Percentiles rank a stretch among this genome's conserved stretches.
These are phyloP conservation scores for Pyrenula massariospora DNA, from an alignment of 495 filamentous ascomycete species.

Conservation along the genomic window DNA sequence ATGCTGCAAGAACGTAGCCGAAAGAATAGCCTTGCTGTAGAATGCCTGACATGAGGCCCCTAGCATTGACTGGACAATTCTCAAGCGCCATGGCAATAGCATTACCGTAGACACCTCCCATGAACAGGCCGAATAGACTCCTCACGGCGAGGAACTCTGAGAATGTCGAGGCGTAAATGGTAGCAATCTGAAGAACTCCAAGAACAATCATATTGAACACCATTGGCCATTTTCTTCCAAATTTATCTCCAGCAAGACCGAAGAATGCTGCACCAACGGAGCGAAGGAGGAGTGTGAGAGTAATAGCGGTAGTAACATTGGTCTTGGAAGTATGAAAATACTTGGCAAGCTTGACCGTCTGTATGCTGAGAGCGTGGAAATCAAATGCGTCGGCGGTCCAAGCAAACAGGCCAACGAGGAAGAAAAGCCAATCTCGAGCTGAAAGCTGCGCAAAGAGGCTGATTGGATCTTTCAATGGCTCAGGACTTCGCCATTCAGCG, in stretches of 20 bases:
- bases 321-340: slow-evolving; percentile 56
- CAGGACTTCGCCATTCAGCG: slow-evolving; percentile 49
- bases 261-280: slow-evolving; percentile 61
- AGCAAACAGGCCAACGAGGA: slow-evolving; percentile 48
- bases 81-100: slow-evolving; percentile 75
- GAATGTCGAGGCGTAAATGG: slow-evolving; percentile 58
- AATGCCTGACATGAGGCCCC: slow-evolving; percentile 67
- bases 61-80: slow-evolving; percentile 57
- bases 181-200: slow-evolving; percentile 58
- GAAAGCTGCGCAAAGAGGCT: slow-evolving; percentile 44
- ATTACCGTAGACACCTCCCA: slow-evolving; percentile 75
- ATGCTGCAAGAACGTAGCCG: slow-evolving; percentile 64
- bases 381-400: slow-evolving; percentile 68
- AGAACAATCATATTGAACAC: slow-evolving; percentile 56
- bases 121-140: slow-evolving; percentile 65
- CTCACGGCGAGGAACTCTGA: slow-evolving; percentile 58
- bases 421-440: slow-evolving; percentile 48
- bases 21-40: slow-evolving; percentile 69
- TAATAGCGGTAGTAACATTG: slow-evolving; percentile 62
- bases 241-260: slow-evolving; percentile 60
- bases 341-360: slow-evolving; percentile 52
- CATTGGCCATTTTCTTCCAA: slow-evolving; percentile 76
- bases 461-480: slow-evolving; percentile 49
- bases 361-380: slow-evolving; percentile 66
- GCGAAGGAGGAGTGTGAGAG: slow-evolving; percentile 57